phyloP scores from a whole-genome alignment of 352 stramenopile genomes.

The Pythium volutum region DNA sequence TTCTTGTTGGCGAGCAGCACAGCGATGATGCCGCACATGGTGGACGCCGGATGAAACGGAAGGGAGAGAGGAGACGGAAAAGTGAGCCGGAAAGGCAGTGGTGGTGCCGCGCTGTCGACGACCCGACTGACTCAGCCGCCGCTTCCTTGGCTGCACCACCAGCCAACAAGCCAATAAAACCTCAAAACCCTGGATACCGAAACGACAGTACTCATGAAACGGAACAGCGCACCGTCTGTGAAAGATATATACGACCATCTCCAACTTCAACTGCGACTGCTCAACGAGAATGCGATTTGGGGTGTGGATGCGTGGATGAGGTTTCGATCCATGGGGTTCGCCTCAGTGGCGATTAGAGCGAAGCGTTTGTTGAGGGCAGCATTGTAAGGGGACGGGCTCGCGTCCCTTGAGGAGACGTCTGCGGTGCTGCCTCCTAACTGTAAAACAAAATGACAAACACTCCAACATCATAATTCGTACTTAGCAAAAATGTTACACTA shows the following conservation, averaged over 20 bases:
- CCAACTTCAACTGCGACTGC: constrained; percentile 10
- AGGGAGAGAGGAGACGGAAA: neutral
- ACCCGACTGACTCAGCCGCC: constrained; percentile 18
- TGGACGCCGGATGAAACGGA: constrained; percentile 7
- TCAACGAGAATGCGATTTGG: too few species aligned
- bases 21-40: constrained; percentile 98
- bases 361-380: too few species aligned
- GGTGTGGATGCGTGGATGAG: too few species aligned
- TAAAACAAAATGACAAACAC: too few species aligned
- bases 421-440: too few species aligned
- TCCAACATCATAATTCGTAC: constrained; percentile 3
- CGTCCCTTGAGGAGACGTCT: too few species aligned
- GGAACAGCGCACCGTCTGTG: constrained; percentile 16
- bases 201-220: constrained; percentile 13
- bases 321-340: too few species aligned
- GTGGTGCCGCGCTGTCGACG: constrained; percentile 21
- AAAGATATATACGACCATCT: constrained; percentile 16
- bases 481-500: neutral
- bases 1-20: constrained; percentile 95
- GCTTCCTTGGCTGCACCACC: constrained; percentile 27
- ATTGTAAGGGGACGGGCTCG: too few species aligned
- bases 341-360: too few species aligned
- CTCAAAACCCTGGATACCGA: constrained; percentile 22
- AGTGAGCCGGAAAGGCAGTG: constrained; percentile 1
- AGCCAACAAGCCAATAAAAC: constrained; percentile 11